Evolutionary conservation across 768 basidiomycete species (phyloP), one percentile per base, ranked within the genome.

Genomic region (Mycena olivaceomarginata): DNA sequence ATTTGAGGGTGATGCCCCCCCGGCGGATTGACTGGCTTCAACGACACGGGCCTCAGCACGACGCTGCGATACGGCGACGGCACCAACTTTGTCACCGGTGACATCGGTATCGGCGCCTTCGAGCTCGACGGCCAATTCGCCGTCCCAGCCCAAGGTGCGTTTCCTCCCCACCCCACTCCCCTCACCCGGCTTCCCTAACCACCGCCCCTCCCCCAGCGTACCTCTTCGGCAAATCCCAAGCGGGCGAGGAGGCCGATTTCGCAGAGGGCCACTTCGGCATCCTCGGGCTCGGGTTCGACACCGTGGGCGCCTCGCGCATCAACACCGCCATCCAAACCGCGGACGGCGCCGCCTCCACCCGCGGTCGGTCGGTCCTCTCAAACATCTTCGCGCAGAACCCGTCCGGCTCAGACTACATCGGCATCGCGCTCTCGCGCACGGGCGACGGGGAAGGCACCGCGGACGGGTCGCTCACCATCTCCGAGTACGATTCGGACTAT

Each of bases 201-300:
- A 9, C 31, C 13, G 13, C 40, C 31, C 12, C 6, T 51, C 39
- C 31, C 31, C 31, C 11, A 67, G 67, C 67, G 0, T 70, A 60
- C 56, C 56, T 70, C 16, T 20, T 11, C 8, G 57, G 22, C 40
- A 12, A 8, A 45, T 13, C 41, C 40, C 39, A 43, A 39, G 59
- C 56, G 0, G 69, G 69, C 2, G 69, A 70, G 59, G 68, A 41
- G 5, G 40, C 68, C 20, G 68, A 69, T 22, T 69, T 69, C 43
- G 22, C 9, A 3, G 31, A 56, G 5, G 56, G 56, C 37, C 68
- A 69, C 41, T 69, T 69, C 20, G 68, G 68, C 9, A 69, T 69
- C 68, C 56, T 56, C 11, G 68, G 68, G 1, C 68, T 69, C 56
- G 68, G 68, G 5, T 69, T 69, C 68, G 56, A 69, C 40, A 57